Conservation (phyloP, 305 asterid genomes). For the Fraxinus sp. region DNA sequence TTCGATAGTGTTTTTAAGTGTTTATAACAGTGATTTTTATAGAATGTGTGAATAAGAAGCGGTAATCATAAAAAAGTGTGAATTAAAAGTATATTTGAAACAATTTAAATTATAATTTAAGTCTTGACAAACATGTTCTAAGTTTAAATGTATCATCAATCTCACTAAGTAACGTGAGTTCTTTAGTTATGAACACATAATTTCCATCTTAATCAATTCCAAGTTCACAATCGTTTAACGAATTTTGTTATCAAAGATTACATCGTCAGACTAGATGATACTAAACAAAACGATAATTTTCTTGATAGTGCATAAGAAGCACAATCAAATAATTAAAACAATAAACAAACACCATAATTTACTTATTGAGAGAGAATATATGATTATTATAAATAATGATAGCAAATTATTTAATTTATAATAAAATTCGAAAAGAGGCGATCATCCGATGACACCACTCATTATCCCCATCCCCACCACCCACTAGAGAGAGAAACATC, state of each 20-base stretch:
- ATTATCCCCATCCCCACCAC: not conserved
- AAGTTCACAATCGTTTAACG: not conserved
- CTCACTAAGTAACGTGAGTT: not conserved
- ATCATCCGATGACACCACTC: not conserved
- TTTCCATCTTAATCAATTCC: not conserved
- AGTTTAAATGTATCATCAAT: too few relatives aligned
- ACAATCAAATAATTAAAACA: not conserved
- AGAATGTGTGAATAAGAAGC: not conserved
- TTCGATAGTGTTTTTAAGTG: too few relatives aligned
- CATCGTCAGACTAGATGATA: not conserved
- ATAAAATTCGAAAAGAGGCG: not conserved
- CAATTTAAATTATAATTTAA: too few relatives aligned
- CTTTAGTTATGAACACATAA: not conserved
- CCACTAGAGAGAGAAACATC: not conserved
- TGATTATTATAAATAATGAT: conserved; percentile 2
- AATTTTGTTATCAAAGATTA: not conserved
- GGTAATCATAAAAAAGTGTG: not conserved
- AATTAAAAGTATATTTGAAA: not conserved
- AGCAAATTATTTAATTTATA: not conserved
- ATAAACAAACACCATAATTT: conserved; percentile 9
- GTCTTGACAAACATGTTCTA: not conserved
- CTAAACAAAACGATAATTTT: not conserved
- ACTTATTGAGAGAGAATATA: conserved; percentile 16
- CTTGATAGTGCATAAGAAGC: not conserved
- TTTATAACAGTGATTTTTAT: too few relatives aligned